A percentile compares a stretch with the other conserved stretches of the same genome.
These are phyloP conservation scores for Solanum habrochaites DNA, from an alignment of 257 asterid species.

Conservation along the genomic window DNA sequence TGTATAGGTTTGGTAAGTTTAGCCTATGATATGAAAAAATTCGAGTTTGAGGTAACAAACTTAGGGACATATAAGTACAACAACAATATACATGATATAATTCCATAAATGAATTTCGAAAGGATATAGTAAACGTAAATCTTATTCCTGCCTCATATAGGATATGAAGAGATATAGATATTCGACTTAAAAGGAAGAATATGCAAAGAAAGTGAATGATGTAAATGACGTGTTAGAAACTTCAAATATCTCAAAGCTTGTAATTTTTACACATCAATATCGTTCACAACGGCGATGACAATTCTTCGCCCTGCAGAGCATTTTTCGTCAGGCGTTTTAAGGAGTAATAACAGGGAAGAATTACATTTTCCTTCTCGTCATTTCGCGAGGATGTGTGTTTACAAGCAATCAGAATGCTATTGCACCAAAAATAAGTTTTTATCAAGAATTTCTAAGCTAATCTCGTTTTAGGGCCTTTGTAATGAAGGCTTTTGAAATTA, in stretches of 20 bases:
- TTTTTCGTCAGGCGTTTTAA: neutral
- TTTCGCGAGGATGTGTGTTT: neutral
- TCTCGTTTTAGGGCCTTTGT: slow-evolving; percentile 81
- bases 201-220: neutral
- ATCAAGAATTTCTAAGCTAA: slow-evolving; percentile 15
- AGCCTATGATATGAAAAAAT: neutral
- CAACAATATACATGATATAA: neutral
- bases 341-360: neutral
- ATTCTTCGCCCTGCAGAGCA: neutral
- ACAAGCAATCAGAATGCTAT: neutral
- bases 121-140: neutral
- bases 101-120: fast-evolving
- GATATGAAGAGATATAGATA: neutral
- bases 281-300: neutral
- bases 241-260: neutral
- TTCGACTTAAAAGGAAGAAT: neutral
- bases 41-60: neutral
- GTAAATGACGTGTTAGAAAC: neutral
- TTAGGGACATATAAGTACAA: neutral
- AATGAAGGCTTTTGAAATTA: slow-evolving; percentile 47
- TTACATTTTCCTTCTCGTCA: neutral
- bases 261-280: neutral
- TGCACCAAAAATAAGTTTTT: neutral
- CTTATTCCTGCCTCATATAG: neutral
- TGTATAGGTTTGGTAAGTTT: neutral